Evolutionary conservation across 225 moss, liverwort and hornwort species (phyloP).

Genomic region (Physcomitrellopsis africana): DNA sequence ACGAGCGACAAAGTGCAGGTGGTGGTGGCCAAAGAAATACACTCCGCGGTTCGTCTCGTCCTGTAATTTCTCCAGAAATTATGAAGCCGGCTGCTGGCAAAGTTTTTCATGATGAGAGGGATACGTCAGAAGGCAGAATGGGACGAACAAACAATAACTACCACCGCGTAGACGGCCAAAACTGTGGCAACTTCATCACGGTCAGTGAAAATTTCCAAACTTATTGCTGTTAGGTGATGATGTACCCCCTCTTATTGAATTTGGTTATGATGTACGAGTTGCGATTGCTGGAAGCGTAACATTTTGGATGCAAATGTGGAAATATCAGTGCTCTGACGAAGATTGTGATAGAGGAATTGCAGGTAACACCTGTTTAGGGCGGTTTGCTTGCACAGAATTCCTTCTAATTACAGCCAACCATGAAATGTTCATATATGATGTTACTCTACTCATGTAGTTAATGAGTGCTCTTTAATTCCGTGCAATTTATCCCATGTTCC

Average conservation of each 20-base stretch:
- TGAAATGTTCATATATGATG: too few relatives aligned
- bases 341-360: slow-evolving; percentile 10
- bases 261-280: background rate
- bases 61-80: slow-evolving; percentile 25
- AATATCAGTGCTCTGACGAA: background rate
- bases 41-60: background rate
- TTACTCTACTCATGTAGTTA: too few relatives aligned
- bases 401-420: background rate
- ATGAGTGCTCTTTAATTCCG: too few relatives aligned
- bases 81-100: slow-evolving; percentile 74
- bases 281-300: background rate
- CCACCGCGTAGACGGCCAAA: slow-evolving; percentile 88
- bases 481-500: too few relatives aligned
- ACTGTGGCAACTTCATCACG: slow-evolving; percentile 93
- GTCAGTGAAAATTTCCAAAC: slow-evolving; percentile 29
- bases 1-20: slow-evolving; percentile 10
- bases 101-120: slow-evolving; percentile 63
- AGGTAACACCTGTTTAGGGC: background rate
- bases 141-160: slow-evolving; percentile 85
- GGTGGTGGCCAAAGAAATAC: slow-evolving; percentile 19
- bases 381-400: background rate
- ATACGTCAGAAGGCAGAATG: slow-evolving; percentile 60
- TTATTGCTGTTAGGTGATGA: background rate
- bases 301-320: background rate
- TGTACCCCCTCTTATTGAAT: background rate